phyloP scores from a whole-genome alignment of 768 basidiomycete genomes.

The Boletus sensibilis region DNA sequence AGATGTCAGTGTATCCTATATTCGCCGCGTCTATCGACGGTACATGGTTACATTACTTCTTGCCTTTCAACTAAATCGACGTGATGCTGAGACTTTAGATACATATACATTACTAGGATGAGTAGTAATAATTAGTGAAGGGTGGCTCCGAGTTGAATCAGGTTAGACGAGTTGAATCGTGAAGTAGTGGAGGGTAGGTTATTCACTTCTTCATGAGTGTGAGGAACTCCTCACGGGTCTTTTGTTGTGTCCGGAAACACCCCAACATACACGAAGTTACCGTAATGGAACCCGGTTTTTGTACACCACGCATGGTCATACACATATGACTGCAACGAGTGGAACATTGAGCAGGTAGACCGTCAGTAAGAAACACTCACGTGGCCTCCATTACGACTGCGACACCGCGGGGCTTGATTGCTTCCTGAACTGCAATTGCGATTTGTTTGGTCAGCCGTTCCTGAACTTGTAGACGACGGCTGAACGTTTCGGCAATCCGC shows the following conservation, averaged over 20 bases:
- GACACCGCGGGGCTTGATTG: constrained; percentile 95
- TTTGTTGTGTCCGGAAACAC: constrained; percentile 97
- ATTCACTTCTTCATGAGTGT: constrained; percentile 65
- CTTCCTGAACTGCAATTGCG: constrained; percentile 96
- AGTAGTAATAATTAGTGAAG: constrained; percentile 20
- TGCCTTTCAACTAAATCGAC: constrained; percentile 11
- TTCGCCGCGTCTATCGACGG: constrained; percentile 7
- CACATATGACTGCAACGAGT: constrained; percentile 74
- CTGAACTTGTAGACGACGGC: constrained; percentile 93
- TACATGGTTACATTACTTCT: constrained; percentile 18
- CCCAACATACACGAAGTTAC: constrained; percentile 98
- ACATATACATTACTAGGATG: constrained; percentile 18
- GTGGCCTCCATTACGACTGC: constrained; percentile 99
- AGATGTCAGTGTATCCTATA: constrained; percentile 10
- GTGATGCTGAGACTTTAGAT: constrained; percentile 12
- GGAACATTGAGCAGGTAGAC: constrained; percentile 11
- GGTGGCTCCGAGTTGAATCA: constrained; percentile 35
- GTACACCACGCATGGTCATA: constrained; percentile 99
- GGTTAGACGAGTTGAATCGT: constrained; percentile 51
- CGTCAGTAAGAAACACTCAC: constrained; percentile 48
- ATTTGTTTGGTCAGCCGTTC: constrained; percentile 97
- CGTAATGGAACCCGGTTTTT: constrained; percentile 95
- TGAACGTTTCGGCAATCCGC: constrained; percentile 95
- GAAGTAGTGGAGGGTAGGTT: background rate
- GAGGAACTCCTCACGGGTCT: constrained; percentile 96